Conservation (phyloP, 805 yeast species). For the Zygosaccharomyces gambellarensis region DNA sequence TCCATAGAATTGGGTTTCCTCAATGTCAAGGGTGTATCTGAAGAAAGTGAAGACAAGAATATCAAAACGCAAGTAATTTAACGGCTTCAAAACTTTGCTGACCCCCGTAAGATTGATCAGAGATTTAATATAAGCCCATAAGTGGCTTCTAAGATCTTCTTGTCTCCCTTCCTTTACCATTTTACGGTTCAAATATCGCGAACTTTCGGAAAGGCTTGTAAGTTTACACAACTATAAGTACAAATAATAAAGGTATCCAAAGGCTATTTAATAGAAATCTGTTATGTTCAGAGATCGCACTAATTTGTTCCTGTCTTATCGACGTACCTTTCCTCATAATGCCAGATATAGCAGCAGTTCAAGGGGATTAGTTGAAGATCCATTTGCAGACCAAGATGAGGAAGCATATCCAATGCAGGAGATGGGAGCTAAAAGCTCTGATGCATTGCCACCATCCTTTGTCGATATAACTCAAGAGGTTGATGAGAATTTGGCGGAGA, state of each 20-base stretch:
- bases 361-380: slow-evolving; percentile 26
- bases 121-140: background rate
- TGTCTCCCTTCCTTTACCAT: background rate
- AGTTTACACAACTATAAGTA: background rate
- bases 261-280: background rate
- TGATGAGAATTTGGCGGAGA: slow-evolving; percentile 53
- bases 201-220: background rate
- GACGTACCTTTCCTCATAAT: slow-evolving; percentile 82
- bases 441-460: slow-evolving; percentile 70
- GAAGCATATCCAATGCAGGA: slow-evolving; percentile 28
- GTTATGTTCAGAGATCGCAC: slow-evolving; percentile 90
- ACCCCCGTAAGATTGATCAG: background rate
- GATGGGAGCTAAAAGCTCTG: slow-evolving; percentile 41
- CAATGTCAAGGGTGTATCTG: too few species aligned
- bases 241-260: background rate
- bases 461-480: slow-evolving; percentile 68
- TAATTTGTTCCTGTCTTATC: slow-evolving; percentile 80
- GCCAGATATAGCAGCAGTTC: slow-evolving; percentile 51
- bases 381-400: slow-evolving; percentile 29
- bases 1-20: too few species aligned
- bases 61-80: too few species aligned
- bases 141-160: background rate
- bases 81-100: too few species aligned
- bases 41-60: too few species aligned
- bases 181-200: background rate